These are phyloP conservation scores for Flagelloscypha sp. DNA, from an alignment of 768 basidiomycete genomes.

Conservation along the genomic window DNA sequence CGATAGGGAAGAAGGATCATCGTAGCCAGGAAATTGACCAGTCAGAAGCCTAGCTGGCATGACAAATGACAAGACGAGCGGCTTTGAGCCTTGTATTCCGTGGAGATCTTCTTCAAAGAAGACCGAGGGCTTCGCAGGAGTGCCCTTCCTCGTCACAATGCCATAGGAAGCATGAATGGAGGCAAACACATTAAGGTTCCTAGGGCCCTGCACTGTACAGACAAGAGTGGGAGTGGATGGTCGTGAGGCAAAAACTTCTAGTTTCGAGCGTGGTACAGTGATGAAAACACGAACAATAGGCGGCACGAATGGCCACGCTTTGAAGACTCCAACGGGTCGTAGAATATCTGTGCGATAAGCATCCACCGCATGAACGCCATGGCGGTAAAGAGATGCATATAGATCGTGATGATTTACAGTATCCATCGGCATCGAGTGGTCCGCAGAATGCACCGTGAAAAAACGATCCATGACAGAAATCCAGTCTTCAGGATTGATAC, in stretches of 20 bases:
- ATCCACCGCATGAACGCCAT: conserved; percentile 21
- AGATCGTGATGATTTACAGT: conserved; percentile 31
- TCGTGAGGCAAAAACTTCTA: conserved; percentile 7
- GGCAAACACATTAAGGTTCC: conserved; percentile 9
- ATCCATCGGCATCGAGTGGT: conserved; percentile 18
- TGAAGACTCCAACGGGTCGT: conserved; percentile 11
- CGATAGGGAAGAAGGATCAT: conserved; percentile 11
- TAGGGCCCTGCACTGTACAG: conserved; percentile 5
- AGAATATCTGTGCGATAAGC: conserved; percentile 7
- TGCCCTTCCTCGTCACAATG: neutral
- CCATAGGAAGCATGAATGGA: conserved; percentile 10
- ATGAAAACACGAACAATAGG: conserved; percentile 10
- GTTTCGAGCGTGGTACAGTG: conserved; percentile 10
- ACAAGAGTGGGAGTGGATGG: conserved; percentile 7
- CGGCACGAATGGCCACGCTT: conserved; percentile 9
- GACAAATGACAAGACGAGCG: conserved; percentile 25
- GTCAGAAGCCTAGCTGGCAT: conserved; percentile 25
- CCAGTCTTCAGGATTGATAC: conserved; percentile 21
- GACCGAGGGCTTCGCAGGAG: conserved; percentile 8
- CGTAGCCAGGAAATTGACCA: conserved; percentile 7
- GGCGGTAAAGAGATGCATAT: conserved; percentile 24
- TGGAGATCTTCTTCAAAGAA: conserved; percentile 16
- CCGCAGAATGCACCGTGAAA: conserved; percentile 12
- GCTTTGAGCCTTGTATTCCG: conserved; percentile 17
- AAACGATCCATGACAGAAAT: conserved; percentile 21